phyloP scores from a whole-genome alignment of 2,329 filamentous ascomycete genomes.

The Fusarium sp. region DNA sequence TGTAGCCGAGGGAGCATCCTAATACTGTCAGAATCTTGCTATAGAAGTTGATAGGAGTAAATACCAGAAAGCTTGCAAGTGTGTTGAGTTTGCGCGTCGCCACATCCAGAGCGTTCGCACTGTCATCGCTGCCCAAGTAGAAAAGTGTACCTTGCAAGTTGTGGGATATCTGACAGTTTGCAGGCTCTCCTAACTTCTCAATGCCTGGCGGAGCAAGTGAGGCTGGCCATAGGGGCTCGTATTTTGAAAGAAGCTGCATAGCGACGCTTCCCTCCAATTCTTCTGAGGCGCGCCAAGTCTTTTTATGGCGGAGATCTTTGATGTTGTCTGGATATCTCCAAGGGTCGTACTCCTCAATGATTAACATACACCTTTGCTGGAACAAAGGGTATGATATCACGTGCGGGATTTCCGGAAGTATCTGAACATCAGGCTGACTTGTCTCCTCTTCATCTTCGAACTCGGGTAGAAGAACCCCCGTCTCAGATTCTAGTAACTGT shows the following conservation, averaged over 20 bases:
- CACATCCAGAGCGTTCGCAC: conserved; percentile 14
- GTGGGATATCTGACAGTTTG: conserved; percentile 41
- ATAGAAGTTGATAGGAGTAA: neutral
- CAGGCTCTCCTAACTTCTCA: conserved; percentile 10
- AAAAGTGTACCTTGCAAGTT: conserved; percentile 45
- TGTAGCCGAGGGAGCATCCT: conserved; percentile 22
- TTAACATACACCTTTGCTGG: neutral
- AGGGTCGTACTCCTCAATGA: conserved; percentile 22
- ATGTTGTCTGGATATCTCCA: conserved; percentile 42
- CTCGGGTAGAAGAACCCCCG: neutral
- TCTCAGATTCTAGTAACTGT: conserved; percentile 35
- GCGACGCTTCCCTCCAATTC: conserved; percentile 11
- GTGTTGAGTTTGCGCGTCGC: conserved; percentile 38
- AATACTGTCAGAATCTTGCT: conserved; percentile 14
- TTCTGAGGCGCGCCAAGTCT: conserved; percentile 45
- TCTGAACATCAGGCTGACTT: conserved; percentile 33
- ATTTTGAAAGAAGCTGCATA: conserved; percentile 29
- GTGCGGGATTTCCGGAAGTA: conserved; percentile 29
- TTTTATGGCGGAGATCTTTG: conserved; percentile 26
- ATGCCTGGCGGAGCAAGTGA: conserved; percentile 14
- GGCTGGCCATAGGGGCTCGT: conserved; percentile 24
- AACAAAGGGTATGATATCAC: conserved; percentile 42
- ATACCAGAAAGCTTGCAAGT: conserved; percentile 33
- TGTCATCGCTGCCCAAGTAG: conserved; percentile 44
- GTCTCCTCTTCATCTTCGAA: neutral